Conservation (phyloP, 495 filamentous ascomycete genomes). For the Penicillium simplicissimum region DNA sequence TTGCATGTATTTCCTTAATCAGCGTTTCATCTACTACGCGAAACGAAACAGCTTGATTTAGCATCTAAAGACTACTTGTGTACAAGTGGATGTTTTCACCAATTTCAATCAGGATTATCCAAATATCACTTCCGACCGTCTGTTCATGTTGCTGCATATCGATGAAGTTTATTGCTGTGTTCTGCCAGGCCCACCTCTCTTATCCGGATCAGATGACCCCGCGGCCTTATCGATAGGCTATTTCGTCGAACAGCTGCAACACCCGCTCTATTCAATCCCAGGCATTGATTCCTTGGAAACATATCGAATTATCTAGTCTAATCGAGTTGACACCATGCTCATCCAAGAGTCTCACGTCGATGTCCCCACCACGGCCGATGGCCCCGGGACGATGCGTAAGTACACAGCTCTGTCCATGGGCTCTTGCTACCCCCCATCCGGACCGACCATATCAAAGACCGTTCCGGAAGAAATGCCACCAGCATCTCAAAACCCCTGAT, state of each 20-base stretch:
- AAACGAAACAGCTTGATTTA: not conserved
- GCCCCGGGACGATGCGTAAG: constrained; percentile 62
- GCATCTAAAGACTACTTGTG: not conserved
- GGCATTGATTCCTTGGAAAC: not conserved
- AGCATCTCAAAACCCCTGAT: not conserved
- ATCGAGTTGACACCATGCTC: constrained; percentile 53
- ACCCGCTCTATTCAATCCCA: not conserved
- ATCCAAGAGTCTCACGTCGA: constrained; percentile 66
- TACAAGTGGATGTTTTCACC: too few relatives aligned
- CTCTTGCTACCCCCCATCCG: not conserved
- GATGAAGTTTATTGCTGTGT: not conserved
- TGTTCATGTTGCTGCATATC: not conserved
- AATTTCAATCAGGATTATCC: too few relatives aligned
- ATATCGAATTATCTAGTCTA: not conserved
- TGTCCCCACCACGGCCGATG: constrained; percentile 65
- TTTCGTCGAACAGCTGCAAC: not conserved
- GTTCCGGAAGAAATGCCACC: not conserved
- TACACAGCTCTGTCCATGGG: not conserved
- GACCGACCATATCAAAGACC: not conserved
- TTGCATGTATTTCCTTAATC: not conserved
- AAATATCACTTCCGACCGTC: not conserved
- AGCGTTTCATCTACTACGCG: not conserved
- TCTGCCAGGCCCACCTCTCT: not conserved
- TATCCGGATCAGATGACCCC: constrained; percentile 23
- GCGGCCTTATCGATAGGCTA: constrained; percentile 24